Evolutionary conservation across 83 land plant genomes (phyloP).

Genomic region (Larix sibirica): DNA sequence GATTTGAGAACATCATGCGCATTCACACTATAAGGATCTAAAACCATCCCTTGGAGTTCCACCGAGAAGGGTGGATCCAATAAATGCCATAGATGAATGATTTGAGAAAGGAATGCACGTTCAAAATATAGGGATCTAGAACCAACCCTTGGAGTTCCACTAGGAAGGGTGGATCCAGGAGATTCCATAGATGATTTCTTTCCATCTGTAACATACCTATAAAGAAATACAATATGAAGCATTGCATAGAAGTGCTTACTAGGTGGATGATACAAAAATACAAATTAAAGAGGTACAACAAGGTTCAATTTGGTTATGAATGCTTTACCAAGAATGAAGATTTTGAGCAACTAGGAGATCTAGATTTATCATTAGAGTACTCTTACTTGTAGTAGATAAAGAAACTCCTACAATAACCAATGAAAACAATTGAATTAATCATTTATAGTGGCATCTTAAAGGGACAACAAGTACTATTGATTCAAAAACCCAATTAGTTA

Average conservation of each 20-base stretch:
- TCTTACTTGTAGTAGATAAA: slow-evolving; percentile 71
- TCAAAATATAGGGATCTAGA: slow-evolving; percentile 63
- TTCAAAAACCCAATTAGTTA: background rate
- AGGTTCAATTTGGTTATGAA: background rate
- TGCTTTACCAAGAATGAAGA: slow-evolving; percentile 74
- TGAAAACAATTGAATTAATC: background rate
- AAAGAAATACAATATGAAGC: background rate
- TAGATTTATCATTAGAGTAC: slow-evolving; percentile 72
- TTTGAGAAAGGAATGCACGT: slow-evolving; percentile 72
- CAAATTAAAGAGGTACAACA: background rate
- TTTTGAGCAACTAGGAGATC: slow-evolving; percentile 76
- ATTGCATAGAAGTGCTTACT: background rate
- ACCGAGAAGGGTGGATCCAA: slow-evolving; percentile 64
- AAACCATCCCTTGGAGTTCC: slow-evolving; percentile 36
- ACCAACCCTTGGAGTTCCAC: slow-evolving; percentile 38
- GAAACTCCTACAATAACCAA: slow-evolving; percentile 66
- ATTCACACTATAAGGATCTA: slow-evolving; percentile 62
- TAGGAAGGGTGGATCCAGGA: slow-evolving; percentile 64
- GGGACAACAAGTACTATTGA: background rate
- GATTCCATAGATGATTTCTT: slow-evolving; percentile 65
- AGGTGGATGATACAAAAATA: background rate
- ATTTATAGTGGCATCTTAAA: background rate
- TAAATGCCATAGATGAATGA: slow-evolving; percentile 60
- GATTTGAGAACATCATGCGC: slow-evolving; percentile 76
- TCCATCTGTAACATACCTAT: slow-evolving; percentile 86